Base-by-base conservation (phyloP, 2,329 filamentous ascomycete genomes). In the Aspergillus costaricaensis region DNA sequence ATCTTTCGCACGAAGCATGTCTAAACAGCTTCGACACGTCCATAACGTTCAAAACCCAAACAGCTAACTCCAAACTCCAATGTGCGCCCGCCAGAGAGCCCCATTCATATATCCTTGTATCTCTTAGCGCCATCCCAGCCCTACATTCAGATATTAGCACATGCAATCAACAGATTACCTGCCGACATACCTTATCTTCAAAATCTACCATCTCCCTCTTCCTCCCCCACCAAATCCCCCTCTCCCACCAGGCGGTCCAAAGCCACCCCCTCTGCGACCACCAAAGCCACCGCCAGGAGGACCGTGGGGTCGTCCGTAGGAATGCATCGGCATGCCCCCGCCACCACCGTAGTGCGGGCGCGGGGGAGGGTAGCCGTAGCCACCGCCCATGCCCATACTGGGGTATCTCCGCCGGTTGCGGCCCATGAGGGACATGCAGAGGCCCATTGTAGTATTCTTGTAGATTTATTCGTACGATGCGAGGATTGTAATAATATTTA, bases 311-410 rank as follows among this genome's bases (percentile, higher is more conserved):
- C 25, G 15, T 5, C 23, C 30, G 15, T 30, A 50, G 25, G 47
- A 30, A 8, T 50, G 23, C 55, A 57, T 57, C 10, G 55, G 55
- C 55, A 57, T 57, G 12, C 51, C 50, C 4, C 17, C 36, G 2
- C 51, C 51, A 6, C 55, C 55, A 17, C 23, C 14, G 17, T 52
- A 25, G 14, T 58, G 57, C 3, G 38, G 49, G 23, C 49, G 25
- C 6, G 50, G 50, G 5, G 57, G 44, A 9, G 55, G 55, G 25
- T 19, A 54, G 2, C 32, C 36, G 44, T 30, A 43, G 41, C 47
- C 47, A 6, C 47, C 47, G 15, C 47, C 47, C 47, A 27, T 30
- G 23, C 44, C 44, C 21, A 25, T 23, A 6, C 9, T n/a, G 8
- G 44, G 44, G 8, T 49, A 30, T 9, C 8, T 14, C 2, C 14